phyloP scores from a whole-genome alignment of 2,329 filamentous ascomycete genomes.

The Ampelomyces quisqualis region DNA sequence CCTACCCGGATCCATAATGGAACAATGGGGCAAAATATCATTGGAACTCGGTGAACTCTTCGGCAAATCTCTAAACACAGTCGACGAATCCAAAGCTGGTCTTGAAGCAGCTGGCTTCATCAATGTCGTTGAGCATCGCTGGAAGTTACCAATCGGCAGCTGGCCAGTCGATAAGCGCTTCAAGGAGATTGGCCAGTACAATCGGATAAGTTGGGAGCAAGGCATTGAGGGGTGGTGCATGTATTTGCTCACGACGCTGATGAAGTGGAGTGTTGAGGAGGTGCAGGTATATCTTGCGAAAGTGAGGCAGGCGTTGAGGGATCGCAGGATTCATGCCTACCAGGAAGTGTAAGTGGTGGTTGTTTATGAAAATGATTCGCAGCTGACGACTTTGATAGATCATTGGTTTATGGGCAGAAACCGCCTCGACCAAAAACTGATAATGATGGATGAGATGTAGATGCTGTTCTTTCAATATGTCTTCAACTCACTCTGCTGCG shows the following conservation, averaged over 20 bases:
- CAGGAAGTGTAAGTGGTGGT: conserved; percentile 23
- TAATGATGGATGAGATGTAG: conserved; percentile 1
- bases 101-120: conserved; percentile 57
- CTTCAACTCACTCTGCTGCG: neutral
- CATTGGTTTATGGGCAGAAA: conserved; percentile 23
- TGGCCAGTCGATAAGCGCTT: conserved; percentile 44
- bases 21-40: conserved; percentile 29
- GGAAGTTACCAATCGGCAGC: conserved; percentile 36
- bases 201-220: conserved; percentile 29
- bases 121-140: conserved; percentile 51
- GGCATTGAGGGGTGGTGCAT: conserved; percentile 32
- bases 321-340: conserved; percentile 32
- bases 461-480: neutral
- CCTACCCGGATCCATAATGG: conserved; percentile 18
- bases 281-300: conserved; percentile 46
- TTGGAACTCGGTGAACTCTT: conserved; percentile 34
- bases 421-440: conserved; percentile 6
- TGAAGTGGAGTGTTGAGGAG: conserved; percentile 47
- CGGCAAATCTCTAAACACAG: conserved; percentile 42
- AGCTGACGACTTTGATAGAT: conserved; percentile 10
- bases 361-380: neutral
- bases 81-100: conserved; percentile 43
- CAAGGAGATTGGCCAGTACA: conserved; percentile 52
- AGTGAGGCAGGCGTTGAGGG: conserved; percentile 28
- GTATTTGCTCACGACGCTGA: conserved; percentile 20